Percentiles rank a stretch among this genome's conserved stretches.
Evolutionary conservation across 805 yeast genomes (phyloP).

Genomic region (Candida pini): DNA sequence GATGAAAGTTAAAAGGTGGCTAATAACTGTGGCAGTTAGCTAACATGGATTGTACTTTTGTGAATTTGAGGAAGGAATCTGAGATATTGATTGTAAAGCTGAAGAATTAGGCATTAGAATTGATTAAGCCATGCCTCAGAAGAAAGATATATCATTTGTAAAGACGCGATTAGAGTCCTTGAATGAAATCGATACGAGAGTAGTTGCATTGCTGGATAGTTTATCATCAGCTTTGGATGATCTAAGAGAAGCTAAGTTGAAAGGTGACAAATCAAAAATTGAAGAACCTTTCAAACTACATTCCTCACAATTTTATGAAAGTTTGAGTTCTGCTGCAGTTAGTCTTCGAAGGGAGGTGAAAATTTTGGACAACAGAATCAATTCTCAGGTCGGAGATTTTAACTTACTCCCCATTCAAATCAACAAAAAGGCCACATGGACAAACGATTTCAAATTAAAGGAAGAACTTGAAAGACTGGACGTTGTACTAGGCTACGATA

Average conservation of each 20-base stretch:
- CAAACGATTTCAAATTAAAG: slow-evolving; percentile 53
- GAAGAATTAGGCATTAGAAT: too few relatives aligned
- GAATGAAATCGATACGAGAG: slow-evolving; percentile 43
- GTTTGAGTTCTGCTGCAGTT: slow-evolving; percentile 54
- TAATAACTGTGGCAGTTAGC: too few relatives aligned
- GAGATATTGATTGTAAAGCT: too few relatives aligned
- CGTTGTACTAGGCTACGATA: slow-evolving; percentile 14
- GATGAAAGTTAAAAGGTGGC: too few relatives aligned
- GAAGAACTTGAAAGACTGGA: slow-evolving; percentile 37
- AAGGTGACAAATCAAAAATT: slow-evolving; percentile 20
- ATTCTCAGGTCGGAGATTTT: slow-evolving; percentile 25
- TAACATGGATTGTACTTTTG: too few relatives aligned
- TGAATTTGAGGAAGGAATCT: too few relatives aligned
- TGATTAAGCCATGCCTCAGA: slow-evolving; percentile 5
- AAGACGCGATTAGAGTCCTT: slow-evolving; percentile 48
- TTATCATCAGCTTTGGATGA: slow-evolving; percentile 43
- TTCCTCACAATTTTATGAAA: slow-evolving; percentile 43
- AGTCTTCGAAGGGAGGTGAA: slow-evolving; percentile 62
- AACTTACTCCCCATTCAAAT: slow-evolving; percentile 62
- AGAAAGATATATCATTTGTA: slow-evolving; percentile 28
- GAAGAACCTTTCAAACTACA: slow-evolving; percentile 36
- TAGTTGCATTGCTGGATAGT: slow-evolving; percentile 46
- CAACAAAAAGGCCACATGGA: slow-evolving; percentile 64
- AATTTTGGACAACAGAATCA: slow-evolving; percentile 54
- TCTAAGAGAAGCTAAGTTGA: slow-evolving; percentile 29